These are phyloP conservation scores for Saxophila tyrrhenica DNA, from an alignment of 495 filamentous ascomycete species.

Conservation along the genomic window DNA sequence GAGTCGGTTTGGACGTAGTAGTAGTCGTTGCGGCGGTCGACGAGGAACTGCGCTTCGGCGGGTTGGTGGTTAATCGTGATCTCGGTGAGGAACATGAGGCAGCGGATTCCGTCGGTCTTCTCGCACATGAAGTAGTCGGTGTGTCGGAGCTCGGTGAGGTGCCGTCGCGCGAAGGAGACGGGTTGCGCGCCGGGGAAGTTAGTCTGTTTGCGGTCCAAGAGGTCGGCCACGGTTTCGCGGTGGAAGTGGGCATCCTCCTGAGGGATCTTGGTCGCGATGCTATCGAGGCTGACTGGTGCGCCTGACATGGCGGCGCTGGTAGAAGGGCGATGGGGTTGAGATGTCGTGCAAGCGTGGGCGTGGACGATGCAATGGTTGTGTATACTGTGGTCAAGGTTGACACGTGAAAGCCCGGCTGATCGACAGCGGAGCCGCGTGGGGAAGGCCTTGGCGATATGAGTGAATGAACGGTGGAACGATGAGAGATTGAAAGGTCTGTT, in stretches of 20 bases:
- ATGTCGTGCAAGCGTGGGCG: too few species aligned
- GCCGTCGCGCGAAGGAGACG: conserved; percentile 71
- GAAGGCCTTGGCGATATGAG: too few species aligned
- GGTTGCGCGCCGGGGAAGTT: conserved; percentile 90
- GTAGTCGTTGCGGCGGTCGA: conserved; percentile 96
- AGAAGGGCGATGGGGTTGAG: too few species aligned
- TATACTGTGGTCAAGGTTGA: too few species aligned
- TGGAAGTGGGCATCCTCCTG: conserved; percentile 2
- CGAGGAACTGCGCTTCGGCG: conserved; percentile 60
- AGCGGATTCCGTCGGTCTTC: conserved; percentile 93
- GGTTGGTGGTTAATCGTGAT: conserved; percentile 32
- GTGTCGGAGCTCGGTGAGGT: conserved; percentile 63
- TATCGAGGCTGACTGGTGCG: background rate
- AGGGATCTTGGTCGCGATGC: conserved; percentile 1
- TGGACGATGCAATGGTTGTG: too few species aligned
- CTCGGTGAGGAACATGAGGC: conserved; percentile 76
- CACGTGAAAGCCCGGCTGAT: too few species aligned
- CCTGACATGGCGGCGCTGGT: background rate
- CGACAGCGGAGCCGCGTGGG: too few species aligned
- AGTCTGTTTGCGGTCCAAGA: conserved; percentile 55
- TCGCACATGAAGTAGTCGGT: conserved; percentile 96
- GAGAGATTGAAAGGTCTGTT: too few species aligned
- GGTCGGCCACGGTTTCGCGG: conserved; percentile 58
- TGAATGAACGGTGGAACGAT: too few species aligned
- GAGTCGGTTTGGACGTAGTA: conserved; percentile 52